Evolutionary conservation across 176 grass and related monocot species (phyloP).

Genomic region (Aegilops speltoides): DNA sequence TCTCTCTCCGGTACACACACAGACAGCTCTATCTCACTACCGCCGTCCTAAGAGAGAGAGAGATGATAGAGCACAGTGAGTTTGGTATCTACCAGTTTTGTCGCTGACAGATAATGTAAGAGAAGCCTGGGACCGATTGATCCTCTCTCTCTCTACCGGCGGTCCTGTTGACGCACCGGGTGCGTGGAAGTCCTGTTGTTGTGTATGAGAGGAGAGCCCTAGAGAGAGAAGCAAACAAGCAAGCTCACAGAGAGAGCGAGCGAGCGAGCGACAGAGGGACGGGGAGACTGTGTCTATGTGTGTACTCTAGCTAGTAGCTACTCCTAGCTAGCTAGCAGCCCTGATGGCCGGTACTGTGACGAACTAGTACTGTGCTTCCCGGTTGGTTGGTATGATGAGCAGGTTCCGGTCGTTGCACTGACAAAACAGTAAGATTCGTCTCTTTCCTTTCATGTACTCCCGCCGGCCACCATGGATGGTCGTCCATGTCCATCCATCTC

Average conservation of each 20-base stretch:
- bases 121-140: constrained; percentile 17
- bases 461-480: constrained; percentile 1
- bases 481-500: background rate
- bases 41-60: background rate
- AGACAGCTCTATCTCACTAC: background rate
- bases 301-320: background rate
- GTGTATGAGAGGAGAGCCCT: background rate
- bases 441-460: background rate
- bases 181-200: constrained; percentile 42
- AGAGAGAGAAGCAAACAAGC: background rate
- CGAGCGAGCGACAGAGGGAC: background rate
- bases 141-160: background rate
- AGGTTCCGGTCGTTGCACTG: constrained; percentile 20
- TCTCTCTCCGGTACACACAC: background rate
- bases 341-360: constrained; percentile 22
- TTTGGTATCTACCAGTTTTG: constrained; percentile 56
- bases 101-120: constrained; percentile 34
- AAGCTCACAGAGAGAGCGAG: background rate
- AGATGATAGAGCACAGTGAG: constrained; percentile 7
- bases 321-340: background rate
- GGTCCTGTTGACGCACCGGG: constrained; percentile 37
- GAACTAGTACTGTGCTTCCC: background rate
- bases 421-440: constrained; percentile 27
- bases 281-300: background rate
- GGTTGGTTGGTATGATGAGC: constrained; percentile 3